Conservation (phyloP, 345 rosid species). For the Eutrema yunnanense region DNA sequence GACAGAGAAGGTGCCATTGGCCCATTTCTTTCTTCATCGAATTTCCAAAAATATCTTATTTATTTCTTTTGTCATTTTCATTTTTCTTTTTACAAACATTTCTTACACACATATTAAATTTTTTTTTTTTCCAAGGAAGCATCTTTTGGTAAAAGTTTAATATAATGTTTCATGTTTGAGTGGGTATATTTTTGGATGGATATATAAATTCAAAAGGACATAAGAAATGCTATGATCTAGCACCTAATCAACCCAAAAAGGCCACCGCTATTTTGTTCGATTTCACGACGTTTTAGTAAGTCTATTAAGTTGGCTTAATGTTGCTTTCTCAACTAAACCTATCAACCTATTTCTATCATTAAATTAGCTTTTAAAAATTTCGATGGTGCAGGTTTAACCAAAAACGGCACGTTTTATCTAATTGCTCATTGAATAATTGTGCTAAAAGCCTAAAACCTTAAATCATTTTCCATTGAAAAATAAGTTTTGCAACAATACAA, state of each 20-base stretch:
- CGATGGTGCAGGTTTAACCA: slow-evolving; percentile 15
- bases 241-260: slow-evolving; percentile 15
- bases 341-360: not conserved
- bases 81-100: not conserved
- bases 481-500: too few species aligned
- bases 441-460: not conserved
- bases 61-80: not conserved
- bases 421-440: not conserved
- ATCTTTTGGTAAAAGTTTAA: not conserved
- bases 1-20: slow-evolving; percentile 9
- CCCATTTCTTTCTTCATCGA: not conserved
- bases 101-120: not conserved
- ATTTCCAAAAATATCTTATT: not conserved
- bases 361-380: not conserved
- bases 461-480: not conserved
- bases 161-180: not conserved
- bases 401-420: not conserved
- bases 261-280: not conserved
- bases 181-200: slow-evolving; percentile 17
- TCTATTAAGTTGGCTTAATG: slow-evolving; percentile 8
- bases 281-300: slow-evolving; percentile 14
- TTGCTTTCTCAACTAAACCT: slow-evolving; percentile 30
- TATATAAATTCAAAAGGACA: not conserved
- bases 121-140: not conserved
- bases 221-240: slow-evolving; percentile 13